A percentile compares a stretch with the other conserved stretches of the same genome.
Conservation (phyloP, 208 protist species). For the Trypanosoma melophagium region DNA sequence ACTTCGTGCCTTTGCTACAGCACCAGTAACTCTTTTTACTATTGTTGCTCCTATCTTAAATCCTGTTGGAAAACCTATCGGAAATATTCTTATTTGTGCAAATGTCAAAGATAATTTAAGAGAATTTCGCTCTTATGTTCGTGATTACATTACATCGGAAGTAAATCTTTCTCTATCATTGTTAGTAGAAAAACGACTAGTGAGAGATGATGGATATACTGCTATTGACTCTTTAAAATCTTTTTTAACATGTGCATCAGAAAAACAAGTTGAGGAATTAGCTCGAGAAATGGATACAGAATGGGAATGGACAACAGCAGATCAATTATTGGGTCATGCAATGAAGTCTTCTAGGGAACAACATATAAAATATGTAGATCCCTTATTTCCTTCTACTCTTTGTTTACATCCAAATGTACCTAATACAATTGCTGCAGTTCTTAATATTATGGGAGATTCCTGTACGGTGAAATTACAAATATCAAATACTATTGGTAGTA, state of each 20-base stretch:
- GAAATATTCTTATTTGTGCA: slow-evolving; percentile 84
- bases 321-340: slow-evolving; percentile 72
- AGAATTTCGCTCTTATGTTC: slow-evolving; percentile 77
- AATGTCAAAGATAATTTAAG: slow-evolving; percentile 81
- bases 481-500: slow-evolving; percentile 54
- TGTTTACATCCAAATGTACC: slow-evolving; percentile 73
- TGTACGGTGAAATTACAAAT: slow-evolving; percentile 62
- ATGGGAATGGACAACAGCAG: slow-evolving; percentile 89
- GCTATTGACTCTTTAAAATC: slow-evolving; percentile 32
- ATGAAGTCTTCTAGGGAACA: slow-evolving; percentile 40
- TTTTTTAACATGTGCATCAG: slow-evolving; percentile 55
- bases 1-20: slow-evolving; percentile 70
- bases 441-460: slow-evolving; percentile 33
- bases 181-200: slow-evolving; percentile 34
- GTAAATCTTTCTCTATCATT: slow-evolving; percentile 44
- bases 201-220: slow-evolving; percentile 2
- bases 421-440: slow-evolving; percentile 51
- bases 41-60: slow-evolving; percentile 73
- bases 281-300: slow-evolving; percentile 79
- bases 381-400: slow-evolving; percentile 68
- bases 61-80: slow-evolving; percentile 47
- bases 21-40: slow-evolving; percentile 74
- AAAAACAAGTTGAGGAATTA: slow-evolving; percentile 59
- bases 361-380: slow-evolving; percentile 60
- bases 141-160: slow-evolving; percentile 73